Base-by-base conservation (phyloP, 116 monocot species). In the Cymodocea nodosa region DNA sequence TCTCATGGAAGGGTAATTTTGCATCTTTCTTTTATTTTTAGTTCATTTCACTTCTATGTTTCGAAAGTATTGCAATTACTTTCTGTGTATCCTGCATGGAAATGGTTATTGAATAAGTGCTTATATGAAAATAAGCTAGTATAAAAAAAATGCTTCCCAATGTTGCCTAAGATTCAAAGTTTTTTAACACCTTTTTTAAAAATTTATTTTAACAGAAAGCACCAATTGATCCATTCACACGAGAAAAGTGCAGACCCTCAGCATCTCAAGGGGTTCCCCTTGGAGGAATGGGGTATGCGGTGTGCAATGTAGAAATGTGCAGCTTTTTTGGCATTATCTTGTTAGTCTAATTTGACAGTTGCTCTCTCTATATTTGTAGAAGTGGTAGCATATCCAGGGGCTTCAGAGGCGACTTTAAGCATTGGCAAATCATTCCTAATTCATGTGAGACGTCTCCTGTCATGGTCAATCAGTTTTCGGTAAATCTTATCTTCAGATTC, bases 201-300 rank as follows among this genome's bases (percentile, higher is more conserved):
- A 37, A 36, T 37, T 62, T 36, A 5, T 20, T 62, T 3, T 62
- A 76, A 59, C 77, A 98, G 98, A 91, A 98, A 92, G 98, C 98
- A 67, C 98, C 98, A 18, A 98, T 98, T 65, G 98, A 98, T 79
- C 98, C 98, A 15, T 98, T 98, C 63, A 98, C 91, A 22, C 67
- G 77, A 57, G 98, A 86, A 74, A 80, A 67, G 22, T 89, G 80
- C 70, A 98, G 76, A 69, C 92, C 98, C 16, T 92, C 86, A 56
- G 98, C 98, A 66, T 98, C 98, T n/a, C 98, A 81, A 70, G 98
- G 98, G 10, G 98, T 98, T 30, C 98, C 98, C 35, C 84, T 98
- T 34, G 98, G 98, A 81, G 98, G 98, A 25, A 98, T 98, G 98
- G 98, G 98, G 98, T 98, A 79, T 59, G 77, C 55, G 12, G 37